Evolutionary conservation across 306 rosid species (phyloP), one percentile per base, ranked within the genome.

Genomic region (Castanea crenata): DNA sequence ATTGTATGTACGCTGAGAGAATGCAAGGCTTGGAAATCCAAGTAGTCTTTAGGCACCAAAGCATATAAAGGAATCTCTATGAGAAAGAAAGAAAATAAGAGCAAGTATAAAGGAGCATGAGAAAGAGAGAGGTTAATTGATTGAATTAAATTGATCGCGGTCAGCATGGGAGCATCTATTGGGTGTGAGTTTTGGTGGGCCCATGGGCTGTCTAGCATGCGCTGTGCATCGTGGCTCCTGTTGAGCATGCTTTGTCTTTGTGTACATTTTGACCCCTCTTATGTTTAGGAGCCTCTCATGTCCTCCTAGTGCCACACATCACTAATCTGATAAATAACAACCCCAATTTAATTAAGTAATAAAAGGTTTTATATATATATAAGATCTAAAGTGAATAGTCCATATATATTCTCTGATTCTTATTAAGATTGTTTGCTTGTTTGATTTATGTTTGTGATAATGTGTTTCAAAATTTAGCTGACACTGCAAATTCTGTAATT

Each of bases 191-290:
- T 81, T 77, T 71, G 77, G 97, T 94, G 98, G 98, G 91, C 83
- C 98, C 90, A 46, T 68, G 83, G 81, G 76, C 76, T 91, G 97
- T 91, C 97, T 89, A 87, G 97, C 98, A 90, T 90, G 97, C 97
- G 90, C 75, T 82, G 84, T 81, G 83, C 69, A 57, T 69, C 85
- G 78, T 92, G 90, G 86, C 89, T 80, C 86, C 55, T 83, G 81
- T 85, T 89, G 34, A 84, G 85, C 96, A 91, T 88, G 97, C 96
- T 92, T 86, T 91, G 92, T 88, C 89, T 84, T 71, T 77, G 38
- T 79, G 83, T 85, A 81, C 80, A 85, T 69, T 80, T 79, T 79
- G 75, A 80, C 82, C 79, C 79, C 82, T 74, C 8, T 14, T 81
- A 15, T 79, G 31, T 89, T 55, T 31, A 18, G 46, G 46, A 41